A percentile compares a stretch with the other conserved stretches of the same genome.
Conservation (phyloP, 345 rosid genomes). For the Eucalyptus pauciflora region DNA sequence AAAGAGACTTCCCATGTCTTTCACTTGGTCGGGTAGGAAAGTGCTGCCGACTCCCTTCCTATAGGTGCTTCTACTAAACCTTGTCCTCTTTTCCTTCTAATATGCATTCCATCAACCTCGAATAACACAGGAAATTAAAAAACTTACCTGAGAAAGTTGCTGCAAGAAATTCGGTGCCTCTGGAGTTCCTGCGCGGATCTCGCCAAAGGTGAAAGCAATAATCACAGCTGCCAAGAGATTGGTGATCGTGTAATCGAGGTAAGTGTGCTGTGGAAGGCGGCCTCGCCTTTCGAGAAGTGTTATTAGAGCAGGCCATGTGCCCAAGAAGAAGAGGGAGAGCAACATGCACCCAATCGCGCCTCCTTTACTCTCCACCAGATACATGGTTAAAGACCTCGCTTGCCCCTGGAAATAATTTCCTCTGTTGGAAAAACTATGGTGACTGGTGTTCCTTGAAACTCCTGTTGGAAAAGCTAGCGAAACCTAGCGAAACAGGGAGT, state of each 20-base stretch:
- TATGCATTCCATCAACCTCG: neutral
- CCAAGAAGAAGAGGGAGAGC: constrained; percentile 54
- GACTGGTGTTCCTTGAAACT: neutral
- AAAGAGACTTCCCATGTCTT: neutral
- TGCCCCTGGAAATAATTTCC: neutral
- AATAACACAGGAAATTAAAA: neutral
- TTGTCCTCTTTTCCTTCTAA: neutral
- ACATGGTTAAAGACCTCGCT: constrained; percentile 16
- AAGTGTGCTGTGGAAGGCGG: constrained; percentile 87
- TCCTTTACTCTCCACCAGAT: constrained; percentile 70
- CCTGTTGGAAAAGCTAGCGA: neutral
- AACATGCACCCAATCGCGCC: constrained; percentile 74
- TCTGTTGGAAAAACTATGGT: neutral
- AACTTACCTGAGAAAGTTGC: constrained; percentile 53
- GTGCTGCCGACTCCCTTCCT: neutral
- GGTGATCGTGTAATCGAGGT: constrained; percentile 69
- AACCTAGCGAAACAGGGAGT: neutral
- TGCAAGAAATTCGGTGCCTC: constrained; percentile 40
- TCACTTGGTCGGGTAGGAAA: neutral
- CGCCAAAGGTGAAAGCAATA: constrained; percentile 65
- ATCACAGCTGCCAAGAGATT: constrained; percentile 63
- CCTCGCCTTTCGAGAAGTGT: constrained; percentile 76
- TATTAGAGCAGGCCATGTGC: constrained; percentile 84
- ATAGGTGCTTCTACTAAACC: neutral
- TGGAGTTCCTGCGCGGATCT: constrained; percentile 23